Base-by-base conservation (phyloP, 2,329 filamentous ascomycete genomes). In the Plenodomus tracheiphilus region DNA sequence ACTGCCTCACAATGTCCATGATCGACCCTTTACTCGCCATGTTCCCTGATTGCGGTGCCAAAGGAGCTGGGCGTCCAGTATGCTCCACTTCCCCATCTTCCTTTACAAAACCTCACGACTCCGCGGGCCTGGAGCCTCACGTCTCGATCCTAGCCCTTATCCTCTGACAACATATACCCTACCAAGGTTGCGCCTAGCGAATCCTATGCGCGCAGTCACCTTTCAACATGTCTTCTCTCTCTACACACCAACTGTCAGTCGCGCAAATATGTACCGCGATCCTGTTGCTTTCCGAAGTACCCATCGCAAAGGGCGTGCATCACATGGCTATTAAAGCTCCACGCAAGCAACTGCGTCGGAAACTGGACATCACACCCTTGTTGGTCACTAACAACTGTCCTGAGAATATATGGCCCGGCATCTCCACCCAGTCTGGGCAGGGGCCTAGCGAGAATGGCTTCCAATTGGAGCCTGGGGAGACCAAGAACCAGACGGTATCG, bases 331-430 rank as follows among this genome's bases (percentile, higher is more conserved):
- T 41, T 13, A 68, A 62, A 41, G 62, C 67, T 19, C 68, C 67
- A 9, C 62, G 54, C 37, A 66, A 58, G 46, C 21, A 59, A 19
- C 44, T 64, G n/a, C 62, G 61, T 25, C 58, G 69, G 43, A 71
- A 72, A 54, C 46, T 66, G 39, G 61, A 69, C 39, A 66, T 69
- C 20, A 71, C 68, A 1, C 86, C 87, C 6, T 74, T 94, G 20
- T 76, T 84, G 6, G 77, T 94, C 47, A 86, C 84, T 49, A 95
- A 93, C 73, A 79, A 80, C 47, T 95, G 90, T 64, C 76, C 78
- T 9, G 81, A 87, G 17, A 84, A 81, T 0, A 84, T 94, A 54
- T 93, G 87, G 81, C 89, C 90, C 1, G 90, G 84, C 9, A 83
- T 94, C 51, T 81, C 82, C 13, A 91, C 88, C 0, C 87, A 92